Percentiles rank a stretch among this genome's conserved stretches.
phyloP scores from a whole-genome alignment of 2,329 filamentous ascomycete species.

The Ustilaginoidea virens region DNA sequence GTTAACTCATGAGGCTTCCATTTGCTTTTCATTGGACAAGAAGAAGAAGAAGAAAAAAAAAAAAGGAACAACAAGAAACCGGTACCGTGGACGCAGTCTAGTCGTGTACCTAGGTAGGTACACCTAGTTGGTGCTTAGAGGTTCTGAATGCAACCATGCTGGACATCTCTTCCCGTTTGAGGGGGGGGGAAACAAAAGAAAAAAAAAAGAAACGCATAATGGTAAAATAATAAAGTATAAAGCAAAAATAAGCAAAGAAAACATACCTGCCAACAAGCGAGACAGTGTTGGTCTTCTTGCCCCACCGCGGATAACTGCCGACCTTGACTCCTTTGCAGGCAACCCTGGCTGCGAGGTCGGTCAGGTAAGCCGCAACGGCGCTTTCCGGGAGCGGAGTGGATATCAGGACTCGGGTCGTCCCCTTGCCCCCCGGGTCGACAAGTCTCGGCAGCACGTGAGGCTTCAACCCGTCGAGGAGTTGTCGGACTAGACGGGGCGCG shows the following conservation, averaged over 20 bases:
- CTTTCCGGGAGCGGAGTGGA: conserved; percentile 83
- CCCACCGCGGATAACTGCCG: conserved; percentile 89
- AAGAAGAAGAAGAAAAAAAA: too few relatives aligned
- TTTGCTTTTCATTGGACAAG: too few relatives aligned
- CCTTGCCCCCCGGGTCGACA: conserved; percentile 65
- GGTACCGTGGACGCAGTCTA: too few relatives aligned
- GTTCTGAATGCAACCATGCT: too few relatives aligned
- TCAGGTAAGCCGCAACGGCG: conserved; percentile 67
- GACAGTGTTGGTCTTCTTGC: conserved; percentile 74
- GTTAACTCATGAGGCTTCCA: too few relatives aligned
- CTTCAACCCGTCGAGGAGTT: conserved; percentile 62
- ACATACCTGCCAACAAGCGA: conserved; percentile 58
- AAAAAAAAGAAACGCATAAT: background rate
- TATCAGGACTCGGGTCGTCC: conserved; percentile 63
- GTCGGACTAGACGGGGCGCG: conserved; percentile 53
- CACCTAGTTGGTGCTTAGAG: background rate
- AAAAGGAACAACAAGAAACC: too few relatives aligned
- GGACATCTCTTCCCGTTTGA: too few relatives aligned
- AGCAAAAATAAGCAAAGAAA: background rate
- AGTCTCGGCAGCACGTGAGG: conserved; percentile 55
- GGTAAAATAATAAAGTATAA: too few relatives aligned
- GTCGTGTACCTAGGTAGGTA: background rate
- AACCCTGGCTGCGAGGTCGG: conserved; percentile 59
- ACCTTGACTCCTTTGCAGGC: conserved; percentile 74
- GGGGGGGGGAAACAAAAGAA: background rate